Conservation (phyloP, 139 green algal genomes). For the Yamagishiella unicocca region DNA sequence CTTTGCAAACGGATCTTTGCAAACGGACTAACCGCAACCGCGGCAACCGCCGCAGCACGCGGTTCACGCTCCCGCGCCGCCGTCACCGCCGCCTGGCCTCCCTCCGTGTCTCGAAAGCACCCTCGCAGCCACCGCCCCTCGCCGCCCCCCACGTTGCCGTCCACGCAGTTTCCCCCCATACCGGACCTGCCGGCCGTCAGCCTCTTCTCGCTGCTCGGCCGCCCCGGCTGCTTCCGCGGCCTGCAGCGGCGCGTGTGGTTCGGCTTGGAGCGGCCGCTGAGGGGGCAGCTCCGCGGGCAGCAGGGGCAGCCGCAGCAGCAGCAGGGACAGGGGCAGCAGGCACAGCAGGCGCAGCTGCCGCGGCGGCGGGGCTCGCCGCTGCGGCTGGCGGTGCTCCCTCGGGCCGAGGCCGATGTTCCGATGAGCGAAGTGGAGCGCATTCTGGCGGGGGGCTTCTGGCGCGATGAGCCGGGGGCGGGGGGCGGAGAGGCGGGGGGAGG, state of each 20-base stretch:
- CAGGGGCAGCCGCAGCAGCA: not conserved
- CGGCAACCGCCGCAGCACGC: not conserved
- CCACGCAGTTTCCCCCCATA: conserved; percentile 5
- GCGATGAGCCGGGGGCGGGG: not conserved
- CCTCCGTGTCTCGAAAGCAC: not conserved
- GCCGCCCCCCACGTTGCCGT: not conserved
- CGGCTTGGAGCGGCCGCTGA: conserved; percentile 17
- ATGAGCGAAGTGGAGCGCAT: conserved; percentile 45
- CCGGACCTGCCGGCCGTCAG: conserved; percentile 21
- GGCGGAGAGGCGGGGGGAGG: not conserved
- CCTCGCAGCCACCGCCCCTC: not conserved
- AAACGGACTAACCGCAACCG: not conserved
- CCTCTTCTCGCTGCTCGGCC: conserved; percentile 5
- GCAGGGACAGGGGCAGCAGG: not conserved
- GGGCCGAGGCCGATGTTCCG: conserved; percentile 14
- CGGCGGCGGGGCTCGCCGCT: not conserved
- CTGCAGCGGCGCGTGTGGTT: conserved; percentile 15
- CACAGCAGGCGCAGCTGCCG: not conserved
- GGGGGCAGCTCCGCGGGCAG: not conserved
- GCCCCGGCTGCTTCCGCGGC: not conserved
- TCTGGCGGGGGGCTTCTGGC: conserved; percentile 44
- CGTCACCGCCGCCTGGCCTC: too few species aligned
- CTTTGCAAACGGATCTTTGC: not conserved
- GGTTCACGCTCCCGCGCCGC: too few species aligned
- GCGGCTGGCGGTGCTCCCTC: not conserved